Evolutionary conservation across 1,139 yeast species (phyloP).

Genomic region (Pichia sp.): DNA sequence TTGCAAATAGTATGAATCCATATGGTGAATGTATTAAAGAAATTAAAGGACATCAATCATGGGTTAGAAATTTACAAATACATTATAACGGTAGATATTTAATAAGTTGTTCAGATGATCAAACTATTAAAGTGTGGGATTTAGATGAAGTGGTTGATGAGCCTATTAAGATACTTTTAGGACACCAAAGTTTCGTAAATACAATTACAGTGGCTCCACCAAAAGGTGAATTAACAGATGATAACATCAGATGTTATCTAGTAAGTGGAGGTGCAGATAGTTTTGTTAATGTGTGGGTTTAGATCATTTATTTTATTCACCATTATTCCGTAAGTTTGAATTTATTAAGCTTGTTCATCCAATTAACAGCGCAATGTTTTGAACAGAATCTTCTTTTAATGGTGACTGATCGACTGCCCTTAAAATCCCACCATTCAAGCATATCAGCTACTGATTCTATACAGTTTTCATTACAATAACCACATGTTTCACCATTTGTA

Average conservation of each 20-base stretch:
- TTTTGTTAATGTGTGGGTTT: slow-evolving; percentile 48
- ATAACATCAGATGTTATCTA: slow-evolving; percentile 50
- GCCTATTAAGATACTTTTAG: slow-evolving; percentile 50
- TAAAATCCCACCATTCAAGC: slow-evolving; percentile 58
- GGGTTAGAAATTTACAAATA: slow-evolving; percentile 68
- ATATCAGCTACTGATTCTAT: slow-evolving; percentile 49
- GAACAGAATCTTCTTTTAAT: slow-evolving; percentile 43
- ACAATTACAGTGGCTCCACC: slow-evolving; percentile 56
- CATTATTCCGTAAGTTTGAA: slow-evolving; percentile 4
- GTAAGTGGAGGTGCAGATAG: slow-evolving; percentile 59
- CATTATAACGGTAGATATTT: slow-evolving; percentile 75
- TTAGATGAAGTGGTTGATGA: slow-evolving; percentile 37
- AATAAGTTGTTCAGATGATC: slow-evolving; percentile 76
- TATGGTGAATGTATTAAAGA: slow-evolving; percentile 54
- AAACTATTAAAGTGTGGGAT: slow-evolving; percentile 76
- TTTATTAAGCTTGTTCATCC: slow-evolving; percentile 25
- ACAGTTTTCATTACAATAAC: slow-evolving; percentile 39
- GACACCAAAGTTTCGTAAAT: slow-evolving; percentile 72
- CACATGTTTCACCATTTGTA: slow-evolving; percentile 43
- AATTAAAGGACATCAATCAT: slow-evolving; percentile 67
- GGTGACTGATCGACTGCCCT: slow-evolving; percentile 37
- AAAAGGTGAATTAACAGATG: slow-evolving; percentile 25
- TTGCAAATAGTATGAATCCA: slow-evolving; percentile 48
- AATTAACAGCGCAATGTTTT: slow-evolving; percentile 35
- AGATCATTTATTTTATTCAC: background rate